These are phyloP conservation scores for Rubus idaeus DNA, from an alignment of 306 rosid species.

Conservation along the genomic window DNA sequence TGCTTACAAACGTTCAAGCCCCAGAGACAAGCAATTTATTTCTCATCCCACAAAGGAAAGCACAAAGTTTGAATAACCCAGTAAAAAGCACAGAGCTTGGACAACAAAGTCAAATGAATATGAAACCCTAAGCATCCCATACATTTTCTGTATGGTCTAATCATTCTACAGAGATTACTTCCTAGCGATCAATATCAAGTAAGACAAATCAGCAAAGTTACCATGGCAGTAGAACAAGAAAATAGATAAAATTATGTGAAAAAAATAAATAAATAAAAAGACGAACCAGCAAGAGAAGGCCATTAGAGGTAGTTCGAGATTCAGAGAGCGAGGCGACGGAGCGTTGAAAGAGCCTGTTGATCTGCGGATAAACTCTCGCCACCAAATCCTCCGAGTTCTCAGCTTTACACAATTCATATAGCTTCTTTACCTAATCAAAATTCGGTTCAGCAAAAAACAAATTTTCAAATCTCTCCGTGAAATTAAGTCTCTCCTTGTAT, in stretches of 20 bases:
- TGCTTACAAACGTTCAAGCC: background rate
- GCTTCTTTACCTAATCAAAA: slow-evolving; percentile 67
- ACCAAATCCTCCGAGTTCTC: slow-evolving; percentile 82
- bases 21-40: background rate
- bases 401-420: slow-evolving; percentile 61
- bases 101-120: background rate
- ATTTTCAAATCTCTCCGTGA: too few relatives aligned
- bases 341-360: slow-evolving; percentile 86
- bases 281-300: slow-evolving; percentile 78
- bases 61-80: too few relatives aligned
- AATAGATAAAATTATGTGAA: background rate
- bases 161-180: background rate
- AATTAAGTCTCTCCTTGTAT: too few relatives aligned
- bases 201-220: background rate
- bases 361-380: slow-evolving; percentile 78
- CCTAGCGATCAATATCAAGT: background rate
- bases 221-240: background rate
- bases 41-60: background rate
- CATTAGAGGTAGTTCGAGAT: slow-evolving; percentile 85
- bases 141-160: background rate
- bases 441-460: background rate
- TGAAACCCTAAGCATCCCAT: slow-evolving; percentile 6
- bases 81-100: background rate
- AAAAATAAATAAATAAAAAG: background rate
- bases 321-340: slow-evolving; percentile 74